phyloP scores from a whole-genome alignment of 1,284 basidiomycete genomes.

The Heimioporus punctisporus region DNA sequence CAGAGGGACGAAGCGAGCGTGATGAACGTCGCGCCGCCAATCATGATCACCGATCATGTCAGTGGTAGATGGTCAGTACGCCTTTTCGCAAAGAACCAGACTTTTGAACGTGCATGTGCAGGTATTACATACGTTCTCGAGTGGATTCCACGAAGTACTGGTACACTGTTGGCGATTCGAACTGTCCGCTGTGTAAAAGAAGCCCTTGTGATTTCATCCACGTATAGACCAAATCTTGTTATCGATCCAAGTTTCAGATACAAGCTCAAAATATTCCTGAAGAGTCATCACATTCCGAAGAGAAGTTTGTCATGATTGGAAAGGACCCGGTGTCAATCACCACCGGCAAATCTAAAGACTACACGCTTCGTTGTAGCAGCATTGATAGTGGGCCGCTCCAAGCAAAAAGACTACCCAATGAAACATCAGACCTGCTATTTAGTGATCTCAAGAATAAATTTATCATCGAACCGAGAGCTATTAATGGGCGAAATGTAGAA shows the following conservation, averaged over 20 bases:
- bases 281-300: background rate
- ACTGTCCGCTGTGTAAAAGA: background rate
- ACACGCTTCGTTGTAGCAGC: background rate
- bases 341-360: background rate
- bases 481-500: background rate
- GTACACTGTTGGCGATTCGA: background rate
- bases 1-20: background rate
- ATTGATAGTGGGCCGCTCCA: background rate
- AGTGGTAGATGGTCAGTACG: slow-evolving; percentile 7
- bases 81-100: background rate
- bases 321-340: background rate
- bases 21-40: background rate
- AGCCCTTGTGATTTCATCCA: background rate
- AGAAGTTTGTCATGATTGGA: background rate
- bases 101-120: background rate
- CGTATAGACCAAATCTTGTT: background rate
- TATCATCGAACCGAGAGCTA: background rate
- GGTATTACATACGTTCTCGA: slow-evolving; percentile 1
- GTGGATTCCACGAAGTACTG: background rate
- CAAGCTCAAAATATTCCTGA: background rate
- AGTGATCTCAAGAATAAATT: background rate
- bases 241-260: background rate
- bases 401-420: background rate
- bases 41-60: slow-evolving; percentile 6
- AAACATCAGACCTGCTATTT: background rate